phyloP scores from a whole-genome alignment of 2,329 filamentous ascomycete genomes.

The Pseudogymnoascus destructans region DNA sequence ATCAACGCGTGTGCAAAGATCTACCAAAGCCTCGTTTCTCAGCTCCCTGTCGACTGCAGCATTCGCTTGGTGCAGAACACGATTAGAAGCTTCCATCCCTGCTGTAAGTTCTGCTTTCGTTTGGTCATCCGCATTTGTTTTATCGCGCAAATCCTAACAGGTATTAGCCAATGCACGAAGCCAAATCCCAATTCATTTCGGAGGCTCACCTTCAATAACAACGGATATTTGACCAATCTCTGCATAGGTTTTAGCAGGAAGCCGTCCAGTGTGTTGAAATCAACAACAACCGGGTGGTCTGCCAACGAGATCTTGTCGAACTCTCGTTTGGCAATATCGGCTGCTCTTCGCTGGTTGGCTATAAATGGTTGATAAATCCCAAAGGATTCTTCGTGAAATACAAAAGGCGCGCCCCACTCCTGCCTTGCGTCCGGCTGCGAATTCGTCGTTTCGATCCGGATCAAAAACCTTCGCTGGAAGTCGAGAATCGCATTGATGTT shows the following conservation, averaged over 20 bases:
- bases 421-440: conserved; percentile 63
- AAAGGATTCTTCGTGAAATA: conserved; percentile 73
- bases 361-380: conserved; percentile 95
- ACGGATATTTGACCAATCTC: conserved; percentile 82
- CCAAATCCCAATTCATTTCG: not conserved
- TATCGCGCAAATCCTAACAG: conserved; percentile 70
- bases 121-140: conserved; percentile 58
- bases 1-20: conserved; percentile 71
- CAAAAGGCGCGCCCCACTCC: conserved; percentile 90
- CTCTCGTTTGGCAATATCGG: conserved; percentile 66
- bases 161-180: conserved; percentile 10
- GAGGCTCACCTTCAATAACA: conserved; percentile 60
- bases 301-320: conserved; percentile 77
- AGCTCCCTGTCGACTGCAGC: conserved; percentile 83
- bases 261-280: conserved; percentile 76
- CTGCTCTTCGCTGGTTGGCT: conserved; percentile 86
- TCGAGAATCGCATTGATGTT: conserved; percentile 93
- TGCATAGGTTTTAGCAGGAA: conserved; percentile 97
- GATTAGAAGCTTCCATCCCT: conserved; percentile 71
- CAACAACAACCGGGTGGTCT: conserved; percentile 67
- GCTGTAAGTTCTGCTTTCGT: conserved; percentile 57
- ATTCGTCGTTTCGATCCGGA: conserved; percentile 91
- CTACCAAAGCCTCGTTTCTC: conserved; percentile 67
- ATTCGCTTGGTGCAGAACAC: conserved; percentile 74
- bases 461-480: conserved; percentile 88